Conservation (phyloP, 306 rosid genomes). For the Cicer chorassanicum region DNA sequence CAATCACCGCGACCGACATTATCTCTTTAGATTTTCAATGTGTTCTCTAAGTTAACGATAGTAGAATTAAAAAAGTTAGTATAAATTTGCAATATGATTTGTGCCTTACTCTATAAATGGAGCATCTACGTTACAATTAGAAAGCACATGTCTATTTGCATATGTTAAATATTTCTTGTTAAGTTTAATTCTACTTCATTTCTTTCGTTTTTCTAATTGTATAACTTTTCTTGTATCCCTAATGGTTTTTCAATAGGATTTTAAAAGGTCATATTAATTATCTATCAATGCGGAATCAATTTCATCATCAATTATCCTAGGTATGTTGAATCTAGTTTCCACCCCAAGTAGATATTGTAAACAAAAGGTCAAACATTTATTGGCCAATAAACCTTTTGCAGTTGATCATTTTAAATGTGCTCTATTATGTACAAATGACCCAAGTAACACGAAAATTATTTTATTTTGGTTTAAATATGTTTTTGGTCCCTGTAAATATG, state of each 20-base stretch:
- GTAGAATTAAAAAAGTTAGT: background rate
- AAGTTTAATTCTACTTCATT: background rate
- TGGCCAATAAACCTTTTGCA: no score
- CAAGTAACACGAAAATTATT: no score
- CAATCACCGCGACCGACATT: background rate
- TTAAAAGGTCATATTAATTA: background rate
- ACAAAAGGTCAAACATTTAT: background rate
- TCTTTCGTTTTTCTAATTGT: background rate
- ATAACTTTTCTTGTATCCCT: background rate
- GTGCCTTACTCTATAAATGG: slow-evolving; percentile 5
- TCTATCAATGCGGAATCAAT: background rate
- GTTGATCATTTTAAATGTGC: no score
- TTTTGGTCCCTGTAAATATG: no score
- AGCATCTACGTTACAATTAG: background rate
- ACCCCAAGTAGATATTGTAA: no score
- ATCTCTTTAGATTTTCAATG: background rate
- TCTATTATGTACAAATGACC: no score
- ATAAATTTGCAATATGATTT: background rate
- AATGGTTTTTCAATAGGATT: background rate
- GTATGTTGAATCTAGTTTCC: no score
- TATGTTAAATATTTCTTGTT: background rate
- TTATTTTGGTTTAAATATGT: no score
- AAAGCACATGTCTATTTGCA: slow-evolving; percentile 13
- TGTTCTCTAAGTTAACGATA: background rate
- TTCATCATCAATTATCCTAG: background rate